Conservation (phyloP, 129 eudicot genomes). For the Arctium minus region DNA sequence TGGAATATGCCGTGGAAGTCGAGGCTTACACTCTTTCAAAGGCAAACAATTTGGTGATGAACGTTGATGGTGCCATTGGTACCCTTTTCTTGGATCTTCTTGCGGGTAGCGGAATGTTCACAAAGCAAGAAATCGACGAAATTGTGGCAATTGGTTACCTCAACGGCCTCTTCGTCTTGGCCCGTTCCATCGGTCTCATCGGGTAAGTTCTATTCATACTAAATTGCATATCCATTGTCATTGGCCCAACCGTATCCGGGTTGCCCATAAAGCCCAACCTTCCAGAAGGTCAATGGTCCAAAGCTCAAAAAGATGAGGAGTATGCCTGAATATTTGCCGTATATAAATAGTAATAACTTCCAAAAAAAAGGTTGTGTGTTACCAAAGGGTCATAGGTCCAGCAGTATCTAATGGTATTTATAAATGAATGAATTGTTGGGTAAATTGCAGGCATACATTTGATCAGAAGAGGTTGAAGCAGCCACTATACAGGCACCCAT, state of each 20-base stretch:
- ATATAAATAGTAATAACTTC: no score
- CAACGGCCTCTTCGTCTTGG: slow-evolving; percentile 92
- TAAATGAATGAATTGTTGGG: not conserved
- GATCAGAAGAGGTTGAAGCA: slow-evolving; percentile 99
- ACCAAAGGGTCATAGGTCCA: not conserved
- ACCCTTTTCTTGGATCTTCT: slow-evolving; percentile 97
- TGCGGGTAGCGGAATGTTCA: slow-evolving; percentile 94
- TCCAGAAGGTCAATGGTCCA: not conserved
- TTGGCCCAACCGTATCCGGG: not conserved
- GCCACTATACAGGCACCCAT: slow-evolving; percentile 99
- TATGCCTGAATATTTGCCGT: not conserved
- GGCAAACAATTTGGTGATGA: slow-evolving; percentile 88
- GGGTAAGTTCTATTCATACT: slow-evolving; percentile 53
- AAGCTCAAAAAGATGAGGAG: not conserved
- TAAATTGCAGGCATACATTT: slow-evolving; percentile 75
- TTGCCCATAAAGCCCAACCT: not conserved
- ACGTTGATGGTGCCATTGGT: slow-evolving; percentile 98
- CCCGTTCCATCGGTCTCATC: slow-evolving; percentile 97
- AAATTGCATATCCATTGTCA: not conserved
- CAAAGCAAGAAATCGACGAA: slow-evolving; percentile 92
- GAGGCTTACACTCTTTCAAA: slow-evolving; percentile 95
- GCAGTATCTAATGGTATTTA: not conserved
- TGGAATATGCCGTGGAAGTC: slow-evolving; percentile 96
- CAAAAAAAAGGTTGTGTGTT: not conserved
- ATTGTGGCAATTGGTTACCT: slow-evolving; percentile 92